phyloP scores from a whole-genome alignment of 345 rosid species.

The Iberis pinnata region DNA sequence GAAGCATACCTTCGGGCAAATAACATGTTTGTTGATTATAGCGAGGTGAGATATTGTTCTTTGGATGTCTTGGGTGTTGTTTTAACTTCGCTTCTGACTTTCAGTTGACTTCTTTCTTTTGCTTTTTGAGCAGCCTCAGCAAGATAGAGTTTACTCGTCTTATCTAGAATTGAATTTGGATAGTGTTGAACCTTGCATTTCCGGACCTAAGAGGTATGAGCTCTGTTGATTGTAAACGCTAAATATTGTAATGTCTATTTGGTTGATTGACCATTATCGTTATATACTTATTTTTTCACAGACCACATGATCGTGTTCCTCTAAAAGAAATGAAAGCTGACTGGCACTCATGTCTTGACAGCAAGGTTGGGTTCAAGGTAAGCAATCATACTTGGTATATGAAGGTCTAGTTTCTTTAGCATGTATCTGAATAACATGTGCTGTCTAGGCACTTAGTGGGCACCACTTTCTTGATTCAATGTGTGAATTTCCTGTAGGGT shows the following conservation, averaged over 20 bases:
- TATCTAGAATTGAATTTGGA: constrained; percentile 69
- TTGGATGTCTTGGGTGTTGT: too few species aligned
- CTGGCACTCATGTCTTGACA: constrained; percentile 93
- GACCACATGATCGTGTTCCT: constrained; percentile 96
- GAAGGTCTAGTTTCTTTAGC: too few species aligned
- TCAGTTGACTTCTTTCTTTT: neutral
- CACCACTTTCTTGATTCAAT: too few species aligned
- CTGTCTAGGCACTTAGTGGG: too few species aligned
- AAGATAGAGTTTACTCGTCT: constrained; percentile 73
- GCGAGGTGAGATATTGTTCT: constrained; percentile 46
- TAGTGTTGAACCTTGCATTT: constrained; percentile 86
- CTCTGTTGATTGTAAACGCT: too few species aligned
- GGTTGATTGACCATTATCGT: neutral
- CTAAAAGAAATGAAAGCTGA: constrained; percentile 95
- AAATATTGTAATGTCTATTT: too few species aligned
- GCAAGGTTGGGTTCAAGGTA: constrained; percentile 92
- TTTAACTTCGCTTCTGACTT: neutral
- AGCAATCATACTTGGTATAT: constrained; percentile 1
- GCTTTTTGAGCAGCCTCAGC: constrained; percentile 38
- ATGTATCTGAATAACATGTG: too few species aligned
- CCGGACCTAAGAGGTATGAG: constrained; percentile 42
- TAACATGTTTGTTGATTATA: constrained; percentile 89
- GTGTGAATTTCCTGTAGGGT: too few species aligned
- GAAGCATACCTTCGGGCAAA: constrained; percentile 96
- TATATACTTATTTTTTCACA: constrained; percentile 1